Conservation (phyloP, 2,329 filamentous ascomycete genomes). For the Penicillium occitanis region DNA sequence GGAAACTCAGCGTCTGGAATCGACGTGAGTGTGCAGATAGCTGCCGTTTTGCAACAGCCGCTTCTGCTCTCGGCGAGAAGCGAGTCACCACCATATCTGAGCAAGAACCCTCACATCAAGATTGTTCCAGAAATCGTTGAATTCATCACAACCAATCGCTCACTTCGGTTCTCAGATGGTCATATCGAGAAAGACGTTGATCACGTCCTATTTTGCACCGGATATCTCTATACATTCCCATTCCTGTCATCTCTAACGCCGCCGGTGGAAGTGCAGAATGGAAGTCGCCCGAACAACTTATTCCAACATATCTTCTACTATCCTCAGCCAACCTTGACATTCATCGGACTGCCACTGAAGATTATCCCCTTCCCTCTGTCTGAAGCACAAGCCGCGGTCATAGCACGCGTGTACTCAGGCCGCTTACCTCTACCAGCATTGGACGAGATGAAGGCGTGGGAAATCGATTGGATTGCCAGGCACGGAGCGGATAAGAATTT, state of each 20-base stretch:
- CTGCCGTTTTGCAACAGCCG: constrained; percentile 56
- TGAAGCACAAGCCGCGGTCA: constrained; percentile 74
- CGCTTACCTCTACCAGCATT: constrained; percentile 63
- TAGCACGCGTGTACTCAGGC: constrained; percentile 76
- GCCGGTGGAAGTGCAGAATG: constrained; percentile 64
- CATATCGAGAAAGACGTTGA: constrained; percentile 67
- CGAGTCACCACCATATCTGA: constrained; percentile 47
- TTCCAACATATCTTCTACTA: constrained; percentile 80
- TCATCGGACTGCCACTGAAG: constrained; percentile 72
- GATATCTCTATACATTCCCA: constrained; percentile 81
- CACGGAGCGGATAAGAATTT: constrained; percentile 53
- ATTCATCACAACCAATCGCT: constrained; percentile 53
- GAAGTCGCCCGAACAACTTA: constrained; percentile 67
- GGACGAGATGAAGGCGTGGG: constrained; percentile 69
- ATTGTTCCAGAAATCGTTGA: constrained; percentile 53
- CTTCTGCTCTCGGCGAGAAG: constrained; percentile 64
- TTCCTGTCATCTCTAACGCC: constrained; percentile 59
- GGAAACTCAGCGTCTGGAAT: constrained; percentile 82
- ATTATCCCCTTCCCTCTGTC: constrained; percentile 84
- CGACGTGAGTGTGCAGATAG: constrained; percentile 79
- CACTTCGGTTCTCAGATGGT: constrained; percentile 66
- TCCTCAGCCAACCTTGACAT: constrained; percentile 72
- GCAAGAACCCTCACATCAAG: constrained; percentile 53
- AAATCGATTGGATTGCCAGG: constrained; percentile 44
- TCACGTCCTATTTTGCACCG: constrained; percentile 80